Evolutionary conservation across 2,329 filamentous ascomycete species (phyloP).

Genomic region (Hypoxylon sp.): DNA sequence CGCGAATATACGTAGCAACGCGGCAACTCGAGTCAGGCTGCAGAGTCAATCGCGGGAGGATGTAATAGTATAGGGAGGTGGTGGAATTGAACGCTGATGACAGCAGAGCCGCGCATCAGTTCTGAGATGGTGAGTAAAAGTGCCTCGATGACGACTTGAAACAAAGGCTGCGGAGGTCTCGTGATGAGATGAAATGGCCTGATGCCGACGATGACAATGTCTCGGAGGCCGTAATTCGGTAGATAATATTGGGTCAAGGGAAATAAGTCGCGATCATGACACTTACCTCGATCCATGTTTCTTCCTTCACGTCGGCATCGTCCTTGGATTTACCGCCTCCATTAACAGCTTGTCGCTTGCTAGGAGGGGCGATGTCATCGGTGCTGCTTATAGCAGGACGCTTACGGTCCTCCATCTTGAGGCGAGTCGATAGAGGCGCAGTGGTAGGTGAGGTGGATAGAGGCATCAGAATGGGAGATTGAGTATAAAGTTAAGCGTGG

Average conservation of each 20-base stretch:
- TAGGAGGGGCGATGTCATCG: slow-evolving; percentile 88
- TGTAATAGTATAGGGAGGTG: slow-evolving; percentile 41
- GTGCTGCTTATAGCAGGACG: slow-evolving; percentile 85
- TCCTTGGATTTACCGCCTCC: slow-evolving; percentile 75
- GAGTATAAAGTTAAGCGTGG: slow-evolving; percentile 55
- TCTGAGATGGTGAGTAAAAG: slow-evolving; percentile 56
- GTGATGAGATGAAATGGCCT: slow-evolving; percentile 34
- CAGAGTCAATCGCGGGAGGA: slow-evolving; percentile 45
- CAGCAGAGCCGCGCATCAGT: slow-evolving; percentile 53
- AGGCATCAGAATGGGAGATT: slow-evolving; percentile 80
- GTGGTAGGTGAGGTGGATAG: slow-evolving; percentile 81
- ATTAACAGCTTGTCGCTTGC: slow-evolving; percentile 93
- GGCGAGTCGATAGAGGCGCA: slow-evolving; percentile 81
- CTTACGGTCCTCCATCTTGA: slow-evolving; percentile 99
- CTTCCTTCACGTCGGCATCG: slow-evolving; percentile 69
- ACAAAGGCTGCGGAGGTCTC: slow-evolving; percentile 45
- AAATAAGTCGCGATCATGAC: slow-evolving; percentile 41
- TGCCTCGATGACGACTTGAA: slow-evolving; percentile 45
- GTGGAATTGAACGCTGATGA: slow-evolving; percentile 49
- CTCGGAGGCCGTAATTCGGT: slow-evolving; percentile 37
- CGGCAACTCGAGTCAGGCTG: slow-evolving; percentile 48
- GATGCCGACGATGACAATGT: slow-evolving; percentile 33
- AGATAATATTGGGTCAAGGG: slow-evolving; percentile 34
- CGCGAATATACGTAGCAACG: slow-evolving; percentile 50
- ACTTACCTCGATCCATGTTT: slow-evolving; percentile 77